Evolutionary conservation across 805 yeast species (phyloP).

Genomic region (Starmerella bombi): DNA sequence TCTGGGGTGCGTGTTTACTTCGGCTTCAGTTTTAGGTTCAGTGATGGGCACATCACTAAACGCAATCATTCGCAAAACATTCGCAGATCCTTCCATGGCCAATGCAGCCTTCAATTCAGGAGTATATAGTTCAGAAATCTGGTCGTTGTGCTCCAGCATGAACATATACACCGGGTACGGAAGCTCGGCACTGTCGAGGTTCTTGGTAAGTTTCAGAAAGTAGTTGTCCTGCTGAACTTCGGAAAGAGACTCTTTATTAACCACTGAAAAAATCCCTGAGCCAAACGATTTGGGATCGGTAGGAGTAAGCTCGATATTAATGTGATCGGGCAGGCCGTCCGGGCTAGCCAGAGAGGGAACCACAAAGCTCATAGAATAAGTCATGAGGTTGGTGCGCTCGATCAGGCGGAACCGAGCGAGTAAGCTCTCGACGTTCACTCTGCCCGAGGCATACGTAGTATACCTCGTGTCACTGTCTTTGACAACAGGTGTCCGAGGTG

Average conservation of each 20-base stretch:
- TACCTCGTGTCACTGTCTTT: slow-evolving; percentile 52
- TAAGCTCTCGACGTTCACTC: slow-evolving; percentile 58
- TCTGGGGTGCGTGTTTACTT: slow-evolving; percentile 23
- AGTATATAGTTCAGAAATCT: slow-evolving; percentile 51
- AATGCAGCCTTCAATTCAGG: slow-evolving; percentile 32
- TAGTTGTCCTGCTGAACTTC: slow-evolving; percentile 62
- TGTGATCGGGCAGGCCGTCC: slow-evolving; percentile 39
- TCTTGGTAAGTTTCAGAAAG: slow-evolving; percentile 71
- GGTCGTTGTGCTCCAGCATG: slow-evolving; percentile 80
- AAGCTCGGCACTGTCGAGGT: slow-evolving; percentile 51
- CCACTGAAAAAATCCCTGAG: slow-evolving; percentile 70
- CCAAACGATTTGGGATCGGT: slow-evolving; percentile 36
- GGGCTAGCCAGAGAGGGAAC: slow-evolving; percentile 43
- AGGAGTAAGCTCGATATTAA: slow-evolving; percentile 50
- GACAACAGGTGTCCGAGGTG: slow-evolving; percentile 31
- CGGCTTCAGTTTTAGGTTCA: slow-evolving; percentile 44
- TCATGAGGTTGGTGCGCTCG: slow-evolving; percentile 68
- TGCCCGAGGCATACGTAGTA: slow-evolving; percentile 74
- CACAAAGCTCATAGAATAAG: slow-evolving; percentile 50
- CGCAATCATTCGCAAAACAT: slow-evolving; percentile 51
- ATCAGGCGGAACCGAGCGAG: slow-evolving; percentile 48
- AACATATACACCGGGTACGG: slow-evolving; percentile 66
- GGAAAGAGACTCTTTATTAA: slow-evolving; percentile 73
- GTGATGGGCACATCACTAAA: slow-evolving; percentile 73
- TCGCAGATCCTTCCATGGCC: slow-evolving; percentile 33